Conservation (phyloP, 2,329 filamentous ascomycete genomes). For the Pseudopithomyces maydicus region DNA sequence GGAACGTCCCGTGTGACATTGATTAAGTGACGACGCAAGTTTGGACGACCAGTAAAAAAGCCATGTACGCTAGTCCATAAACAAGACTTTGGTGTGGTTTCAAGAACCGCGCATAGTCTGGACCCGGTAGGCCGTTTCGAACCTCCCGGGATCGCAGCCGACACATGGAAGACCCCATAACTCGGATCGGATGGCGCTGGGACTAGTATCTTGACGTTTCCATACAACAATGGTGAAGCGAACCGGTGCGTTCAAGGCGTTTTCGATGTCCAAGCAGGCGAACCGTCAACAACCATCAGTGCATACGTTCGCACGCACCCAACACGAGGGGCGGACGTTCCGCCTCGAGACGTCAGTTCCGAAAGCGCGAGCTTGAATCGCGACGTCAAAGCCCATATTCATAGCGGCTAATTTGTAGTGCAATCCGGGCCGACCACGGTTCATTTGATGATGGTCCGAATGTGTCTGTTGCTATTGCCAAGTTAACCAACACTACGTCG, state of each 20-base stretch:
- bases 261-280: background rate
- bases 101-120: background rate
- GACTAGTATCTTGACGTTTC: background rate
- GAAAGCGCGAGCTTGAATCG: no score
- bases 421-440: no score
- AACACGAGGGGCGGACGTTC: no score
- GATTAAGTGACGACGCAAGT: conserved; percentile 1
- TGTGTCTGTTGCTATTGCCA: no score
- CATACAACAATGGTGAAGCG: background rate
- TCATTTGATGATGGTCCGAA: no score
- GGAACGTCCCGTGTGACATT: conserved; percentile 2
- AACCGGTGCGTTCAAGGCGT: background rate
- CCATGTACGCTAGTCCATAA: background rate
- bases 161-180: background rate
- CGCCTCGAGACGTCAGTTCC: no score
- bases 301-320: background rate
- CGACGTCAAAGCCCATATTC: no score
- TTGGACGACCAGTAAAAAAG: background rate
- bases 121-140: background rate
- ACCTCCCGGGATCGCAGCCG: background rate
- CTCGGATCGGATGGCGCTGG: background rate
- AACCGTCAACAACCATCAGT: background rate
- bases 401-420: no score
- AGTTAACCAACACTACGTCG: no score
- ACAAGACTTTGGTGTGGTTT: background rate